phyloP scores from a whole-genome alignment of 78 protist genomes.

The Pigoraptor vietnamica region DNA sequence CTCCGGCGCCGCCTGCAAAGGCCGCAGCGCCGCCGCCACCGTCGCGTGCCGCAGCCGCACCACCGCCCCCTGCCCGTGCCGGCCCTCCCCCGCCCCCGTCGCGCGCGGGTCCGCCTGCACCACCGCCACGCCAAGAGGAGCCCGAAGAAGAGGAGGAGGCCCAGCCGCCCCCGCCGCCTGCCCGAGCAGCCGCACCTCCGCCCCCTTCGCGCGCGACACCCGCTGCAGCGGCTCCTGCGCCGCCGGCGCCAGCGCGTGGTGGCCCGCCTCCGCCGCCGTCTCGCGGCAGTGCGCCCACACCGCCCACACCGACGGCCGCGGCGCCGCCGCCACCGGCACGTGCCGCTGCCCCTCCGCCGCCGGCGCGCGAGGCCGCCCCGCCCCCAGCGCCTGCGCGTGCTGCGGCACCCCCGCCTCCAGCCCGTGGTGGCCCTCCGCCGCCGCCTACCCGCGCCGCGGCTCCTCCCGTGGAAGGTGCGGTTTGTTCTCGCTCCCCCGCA shows the following conservation, averaged over 20 bases:
- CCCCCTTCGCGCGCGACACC: neutral
- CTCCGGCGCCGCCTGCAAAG: neutral
- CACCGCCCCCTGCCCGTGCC: neutral
- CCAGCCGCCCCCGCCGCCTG: neutral
- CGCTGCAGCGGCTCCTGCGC: neutral
- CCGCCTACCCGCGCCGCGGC: neutral
- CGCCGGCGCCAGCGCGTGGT: neutral
- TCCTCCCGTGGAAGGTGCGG: neutral
- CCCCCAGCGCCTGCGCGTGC: neutral
- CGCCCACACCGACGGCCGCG: neutral
- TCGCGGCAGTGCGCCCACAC: neutral
- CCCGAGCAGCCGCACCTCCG: neutral
- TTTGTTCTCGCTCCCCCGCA: neutral
- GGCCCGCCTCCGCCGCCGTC: neutral
- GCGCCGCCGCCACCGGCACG: neutral
- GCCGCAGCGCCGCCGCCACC: neutral
- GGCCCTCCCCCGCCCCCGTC: neutral
- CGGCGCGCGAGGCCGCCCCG: neutral
- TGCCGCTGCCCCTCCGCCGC: constrained; percentile 1
- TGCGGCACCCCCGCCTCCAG: neutral
- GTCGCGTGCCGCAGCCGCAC: neutral
- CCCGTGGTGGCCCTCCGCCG: constrained; percentile 2
- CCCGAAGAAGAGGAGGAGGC: neutral
- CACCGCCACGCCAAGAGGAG: neutral
- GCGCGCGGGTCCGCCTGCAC: neutral